Percentiles rank a stretch among this genome's conserved stretches.
Conservation (phyloP, 1,139 yeast genomes). For the Debaryomycetaceae sp. region DNA sequence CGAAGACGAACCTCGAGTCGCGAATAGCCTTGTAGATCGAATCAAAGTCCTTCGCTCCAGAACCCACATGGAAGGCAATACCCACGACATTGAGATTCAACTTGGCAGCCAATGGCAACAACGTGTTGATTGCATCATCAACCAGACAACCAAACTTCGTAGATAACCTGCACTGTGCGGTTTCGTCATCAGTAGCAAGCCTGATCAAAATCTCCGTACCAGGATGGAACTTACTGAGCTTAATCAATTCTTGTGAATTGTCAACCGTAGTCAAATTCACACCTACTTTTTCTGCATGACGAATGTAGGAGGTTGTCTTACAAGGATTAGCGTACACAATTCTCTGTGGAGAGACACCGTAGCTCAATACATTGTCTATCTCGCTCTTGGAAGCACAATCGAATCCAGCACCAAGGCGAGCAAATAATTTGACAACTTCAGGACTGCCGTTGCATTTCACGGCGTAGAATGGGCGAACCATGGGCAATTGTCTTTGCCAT, state of each 20-base stretch:
- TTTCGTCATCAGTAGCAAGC: conserved; percentile 85
- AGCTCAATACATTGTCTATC: conserved; percentile 59
- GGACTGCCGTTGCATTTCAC: conserved; percentile 87
- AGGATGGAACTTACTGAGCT: conserved; percentile 68
- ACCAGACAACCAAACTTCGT: conserved; percentile 86
- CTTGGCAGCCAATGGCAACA: conserved; percentile 61
- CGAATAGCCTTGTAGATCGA: conserved; percentile 68
- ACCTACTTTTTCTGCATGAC: conserved; percentile 56
- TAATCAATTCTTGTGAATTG: conserved; percentile 78
- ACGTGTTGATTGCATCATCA: conserved; percentile 44
- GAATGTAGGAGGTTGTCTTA: conserved; percentile 75
- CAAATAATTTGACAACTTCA: conserved; percentile 55
- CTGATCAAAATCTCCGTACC: conserved; percentile 68
- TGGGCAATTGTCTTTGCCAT: conserved; percentile 68
- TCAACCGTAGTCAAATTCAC: conserved; percentile 85
- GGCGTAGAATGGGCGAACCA: conserved; percentile 83
- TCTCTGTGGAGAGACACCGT: conserved; percentile 62
- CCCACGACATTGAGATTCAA: conserved; percentile 69
- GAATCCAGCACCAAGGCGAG: conserved; percentile 66
- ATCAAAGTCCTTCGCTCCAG: conserved; percentile 79
- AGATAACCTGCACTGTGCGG: conserved; percentile 82
- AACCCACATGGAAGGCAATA: conserved; percentile 94
- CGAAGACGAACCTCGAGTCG: conserved; percentile 73
- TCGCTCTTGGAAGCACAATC: conserved; percentile 94
- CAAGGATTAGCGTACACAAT: conserved; percentile 94